phyloP scores from a whole-genome alignment of 176 grass and related monocot genomes.

The Saccharum spontaneum region DNA sequence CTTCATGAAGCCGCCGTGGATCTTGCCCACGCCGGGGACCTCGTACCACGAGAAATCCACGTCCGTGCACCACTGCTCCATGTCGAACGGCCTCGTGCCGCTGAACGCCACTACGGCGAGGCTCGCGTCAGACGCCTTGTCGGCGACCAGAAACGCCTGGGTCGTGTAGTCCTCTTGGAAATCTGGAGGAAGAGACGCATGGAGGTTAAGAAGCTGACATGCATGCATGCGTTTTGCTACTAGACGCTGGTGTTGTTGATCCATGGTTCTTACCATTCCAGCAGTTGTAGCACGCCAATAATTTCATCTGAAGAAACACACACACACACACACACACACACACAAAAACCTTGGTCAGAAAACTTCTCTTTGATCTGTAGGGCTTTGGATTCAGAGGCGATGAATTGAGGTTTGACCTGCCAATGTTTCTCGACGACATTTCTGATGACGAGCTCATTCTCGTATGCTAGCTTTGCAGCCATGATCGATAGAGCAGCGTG shows the following conservation, averaged over 20 bases:
- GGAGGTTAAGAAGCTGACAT: neutral
- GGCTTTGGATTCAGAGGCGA: neutral
- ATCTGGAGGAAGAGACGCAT: conserved; percentile 23
- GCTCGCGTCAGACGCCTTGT: conserved; percentile 46
- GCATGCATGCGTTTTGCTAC: neutral
- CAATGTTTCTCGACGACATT: conserved; percentile 46
- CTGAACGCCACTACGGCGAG: conserved; percentile 70
- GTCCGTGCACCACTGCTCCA: conserved; percentile 71
- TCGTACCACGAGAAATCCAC: conserved; percentile 78
- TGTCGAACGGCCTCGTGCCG: conserved; percentile 74
- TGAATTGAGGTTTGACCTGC: conserved; percentile 36
- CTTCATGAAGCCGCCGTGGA: conserved; percentile 79
- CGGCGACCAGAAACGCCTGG: conserved; percentile 64
- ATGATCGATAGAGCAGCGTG: conserved; percentile 70
- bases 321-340: no score
- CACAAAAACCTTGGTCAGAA: neutral
- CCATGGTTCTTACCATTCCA: conserved; percentile 66
- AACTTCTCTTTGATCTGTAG: neutral
- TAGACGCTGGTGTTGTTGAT: neutral
- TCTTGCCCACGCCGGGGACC: conserved; percentile 44
- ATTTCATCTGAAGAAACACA: conserved; percentile 62
- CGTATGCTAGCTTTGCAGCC: conserved; percentile 79
- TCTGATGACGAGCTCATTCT: conserved; percentile 58
- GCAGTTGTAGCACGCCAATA: conserved; percentile 67
- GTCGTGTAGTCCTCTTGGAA: conserved; percentile 56